Conservation (phyloP, 306 rosid species). For the Rosa multiflora region DNA sequence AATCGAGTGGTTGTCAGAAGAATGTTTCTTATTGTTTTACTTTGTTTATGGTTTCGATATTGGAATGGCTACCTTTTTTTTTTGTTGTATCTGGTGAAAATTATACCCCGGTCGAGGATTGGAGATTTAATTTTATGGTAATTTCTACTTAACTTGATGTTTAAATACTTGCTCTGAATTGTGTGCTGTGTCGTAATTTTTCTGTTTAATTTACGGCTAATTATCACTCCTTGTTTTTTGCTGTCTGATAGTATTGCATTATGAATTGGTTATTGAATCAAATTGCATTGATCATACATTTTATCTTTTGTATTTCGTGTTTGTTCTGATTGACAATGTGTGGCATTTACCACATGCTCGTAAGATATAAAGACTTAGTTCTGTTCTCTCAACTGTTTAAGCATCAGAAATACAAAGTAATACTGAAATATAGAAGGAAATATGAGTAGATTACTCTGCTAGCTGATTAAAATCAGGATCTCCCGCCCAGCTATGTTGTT, state of each 20-base stretch:
- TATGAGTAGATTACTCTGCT: neutral
- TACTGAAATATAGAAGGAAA: neutral
- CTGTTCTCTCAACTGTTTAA: neutral
- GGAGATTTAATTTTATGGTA: neutral
- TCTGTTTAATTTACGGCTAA: neutral
- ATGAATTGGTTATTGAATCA: neutral
- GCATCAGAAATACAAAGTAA: neutral
- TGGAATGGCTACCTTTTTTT: too few species aligned
- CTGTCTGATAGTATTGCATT: neutral
- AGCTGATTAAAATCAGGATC: neutral
- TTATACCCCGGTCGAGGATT: neutral
- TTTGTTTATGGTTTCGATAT: neutral
- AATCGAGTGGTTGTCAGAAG: neutral
- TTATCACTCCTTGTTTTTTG: neutral
- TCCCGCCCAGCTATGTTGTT: neutral
- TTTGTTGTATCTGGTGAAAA: neutral
- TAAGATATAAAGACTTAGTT: neutral
- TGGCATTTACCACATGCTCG: neutral
- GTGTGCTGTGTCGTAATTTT: neutral
- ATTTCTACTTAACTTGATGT: neutral
- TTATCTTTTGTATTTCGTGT: neutral
- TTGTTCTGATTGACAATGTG: neutral
- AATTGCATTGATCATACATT: neutral
- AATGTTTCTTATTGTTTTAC: neutral
- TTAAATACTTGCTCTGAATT: neutral